A percentile compares a stretch with the other conserved stretches of the same genome.
These are phyloP conservation scores for Scedosporium boydii DNA, from an alignment of 2,329 filamentous ascomycete genomes.

Conservation along the genomic window DNA sequence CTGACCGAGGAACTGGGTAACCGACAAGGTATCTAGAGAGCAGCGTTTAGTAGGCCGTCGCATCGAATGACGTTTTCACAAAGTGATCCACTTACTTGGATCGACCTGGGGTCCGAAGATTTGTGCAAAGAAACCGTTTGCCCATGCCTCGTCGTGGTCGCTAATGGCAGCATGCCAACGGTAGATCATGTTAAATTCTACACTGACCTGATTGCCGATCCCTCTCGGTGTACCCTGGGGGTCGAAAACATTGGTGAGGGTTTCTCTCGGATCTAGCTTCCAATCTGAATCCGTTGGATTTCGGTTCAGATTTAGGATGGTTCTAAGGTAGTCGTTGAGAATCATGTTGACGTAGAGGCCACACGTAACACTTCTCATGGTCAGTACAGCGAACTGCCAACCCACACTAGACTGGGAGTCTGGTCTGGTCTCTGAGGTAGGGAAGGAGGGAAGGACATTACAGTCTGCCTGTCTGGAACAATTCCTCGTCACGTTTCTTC, in stretches of 20 bases:
- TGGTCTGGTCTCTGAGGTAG: background rate
- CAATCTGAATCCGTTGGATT: slow-evolving; percentile 38
- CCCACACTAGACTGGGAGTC: background rate
- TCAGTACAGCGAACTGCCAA: background rate
- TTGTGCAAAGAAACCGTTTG: slow-evolving; percentile 15
- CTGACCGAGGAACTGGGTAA: slow-evolving; percentile 11
- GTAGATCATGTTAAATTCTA: slow-evolving; percentile 26
- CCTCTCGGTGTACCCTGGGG: slow-evolving; percentile 18
- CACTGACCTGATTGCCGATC: slow-evolving; percentile 23
- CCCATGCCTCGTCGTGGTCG: slow-evolving; percentile 20
- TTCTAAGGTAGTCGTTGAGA: slow-evolving; percentile 28
- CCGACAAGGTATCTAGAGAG: background rate
- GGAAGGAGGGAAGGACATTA: background rate
- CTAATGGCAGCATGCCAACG: slow-evolving; percentile 23
- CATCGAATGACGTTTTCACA: background rate
- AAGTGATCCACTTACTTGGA: background rate
- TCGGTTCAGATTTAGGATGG: slow-evolving; percentile 39
- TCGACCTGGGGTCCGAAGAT: slow-evolving; percentile 8
- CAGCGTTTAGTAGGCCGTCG: slow-evolving; percentile 5
- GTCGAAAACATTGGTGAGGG: slow-evolving; percentile 1
- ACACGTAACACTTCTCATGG: slow-evolving; percentile 29
- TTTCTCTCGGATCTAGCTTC: slow-evolving; percentile 31
- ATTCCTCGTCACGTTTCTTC: slow-evolving; percentile 25
- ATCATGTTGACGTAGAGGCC: slow-evolving; percentile 46
- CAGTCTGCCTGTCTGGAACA: slow-evolving; percentile 28